A percentile compares a stretch with the other conserved stretches of the same genome.
Conservation (phyloP, 2,329 filamentous ascomycete species). For the Botrytis fabae region DNA sequence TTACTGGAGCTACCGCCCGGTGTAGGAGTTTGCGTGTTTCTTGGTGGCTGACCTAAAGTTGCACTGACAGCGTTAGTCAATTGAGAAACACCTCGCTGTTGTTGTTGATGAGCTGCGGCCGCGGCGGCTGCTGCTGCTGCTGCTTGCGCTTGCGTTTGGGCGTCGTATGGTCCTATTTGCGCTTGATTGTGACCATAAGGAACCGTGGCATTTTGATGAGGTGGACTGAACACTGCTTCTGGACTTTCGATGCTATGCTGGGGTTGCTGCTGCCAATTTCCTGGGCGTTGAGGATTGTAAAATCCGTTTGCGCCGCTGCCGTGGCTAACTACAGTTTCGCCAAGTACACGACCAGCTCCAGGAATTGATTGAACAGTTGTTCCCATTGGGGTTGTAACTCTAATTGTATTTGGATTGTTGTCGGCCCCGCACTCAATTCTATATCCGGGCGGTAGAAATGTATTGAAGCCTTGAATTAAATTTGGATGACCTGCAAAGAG, state of each 20-base stretch:
- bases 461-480: slow-evolving; percentile 97
- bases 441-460: slow-evolving; percentile 92
- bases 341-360: slow-evolving; percentile 45
- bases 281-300: slow-evolving; percentile 41
- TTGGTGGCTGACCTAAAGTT: slow-evolving; percentile 45
- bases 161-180: slow-evolving; percentile 44
- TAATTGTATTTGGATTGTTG: slow-evolving; percentile 92
- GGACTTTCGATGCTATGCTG: slow-evolving; percentile 64
- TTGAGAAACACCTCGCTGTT: slow-evolving; percentile 65
- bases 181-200: slow-evolving; percentile 46
- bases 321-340: slow-evolving; percentile 39
- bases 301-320: slow-evolving; percentile 42
- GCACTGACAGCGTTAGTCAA: slow-evolving; percentile 59
- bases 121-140: slow-evolving; percentile 45
- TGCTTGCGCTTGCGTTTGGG: slow-evolving; percentile 41
- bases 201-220: slow-evolving; percentile 52
- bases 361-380: slow-evolving; percentile 90
- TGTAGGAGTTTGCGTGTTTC: slow-evolving; percentile 61
- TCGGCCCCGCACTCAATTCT: slow-evolving; percentile 93
- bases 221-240: slow-evolving; percentile 61
- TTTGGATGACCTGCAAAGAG: slow-evolving; percentile 95
- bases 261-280: slow-evolving; percentile 56
- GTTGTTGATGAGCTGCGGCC: slow-evolving; percentile 56
- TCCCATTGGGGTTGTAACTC: slow-evolving; percentile 97
- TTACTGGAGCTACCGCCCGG: slow-evolving; percentile 54